Evolutionary conservation across 441 rosid genomes (phyloP).

Genomic region (Adansonia grandidieri): DNA sequence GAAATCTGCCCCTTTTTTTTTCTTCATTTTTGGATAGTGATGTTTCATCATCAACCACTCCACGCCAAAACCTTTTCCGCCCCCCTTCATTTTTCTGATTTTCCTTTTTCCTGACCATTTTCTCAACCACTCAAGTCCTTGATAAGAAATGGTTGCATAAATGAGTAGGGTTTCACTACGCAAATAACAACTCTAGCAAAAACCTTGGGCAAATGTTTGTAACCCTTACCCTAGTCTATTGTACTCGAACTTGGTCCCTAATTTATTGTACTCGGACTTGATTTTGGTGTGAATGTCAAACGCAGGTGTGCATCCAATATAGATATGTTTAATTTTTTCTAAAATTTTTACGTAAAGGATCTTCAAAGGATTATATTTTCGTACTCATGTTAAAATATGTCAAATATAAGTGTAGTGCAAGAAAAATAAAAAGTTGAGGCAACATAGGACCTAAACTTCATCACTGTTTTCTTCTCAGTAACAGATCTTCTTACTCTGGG

Average conservation of each 20-base stretch:
- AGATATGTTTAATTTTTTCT: no score
- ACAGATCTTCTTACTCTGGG: background rate
- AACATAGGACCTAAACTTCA: no score
- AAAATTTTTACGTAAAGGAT: no score
- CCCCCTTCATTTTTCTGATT: background rate
- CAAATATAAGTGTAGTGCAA: no score
- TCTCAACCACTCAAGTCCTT: slow-evolving; percentile 7
- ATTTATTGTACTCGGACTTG: no score
- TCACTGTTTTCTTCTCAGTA: no score
- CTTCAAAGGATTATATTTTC: no score
- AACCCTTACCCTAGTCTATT: background rate
- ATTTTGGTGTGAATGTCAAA: no score
- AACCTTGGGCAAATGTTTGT: background rate
- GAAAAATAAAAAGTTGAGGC: no score
- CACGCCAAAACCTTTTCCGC: background rate
- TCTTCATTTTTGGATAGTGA: slow-evolving; percentile 24
- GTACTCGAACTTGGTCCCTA: background rate
- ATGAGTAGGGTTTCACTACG: background rate
- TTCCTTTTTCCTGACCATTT: slow-evolving; percentile 6
- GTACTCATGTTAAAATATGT: no score
- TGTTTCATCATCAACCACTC: slow-evolving; percentile 31
- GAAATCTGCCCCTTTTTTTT: background rate
- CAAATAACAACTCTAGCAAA: background rate
- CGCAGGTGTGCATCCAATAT: no score
- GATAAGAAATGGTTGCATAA: background rate